These are phyloP conservation scores for Boletus tylopilopsis DNA, from an alignment of 768 basidiomycete species.

Conservation along the genomic window DNA sequence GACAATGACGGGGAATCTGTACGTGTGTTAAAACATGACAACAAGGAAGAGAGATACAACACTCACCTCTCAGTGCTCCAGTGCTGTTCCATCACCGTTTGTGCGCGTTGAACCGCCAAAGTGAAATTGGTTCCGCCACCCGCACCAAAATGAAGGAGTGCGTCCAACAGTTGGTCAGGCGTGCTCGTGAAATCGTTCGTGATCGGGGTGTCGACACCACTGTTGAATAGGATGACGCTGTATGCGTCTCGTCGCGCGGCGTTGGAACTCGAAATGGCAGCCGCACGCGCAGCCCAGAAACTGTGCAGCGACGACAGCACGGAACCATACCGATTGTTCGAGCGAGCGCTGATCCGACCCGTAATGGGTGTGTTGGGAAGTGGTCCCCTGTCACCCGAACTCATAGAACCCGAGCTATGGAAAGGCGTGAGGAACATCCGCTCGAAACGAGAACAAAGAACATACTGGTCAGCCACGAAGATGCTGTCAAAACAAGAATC, in stretches of 20 bases:
- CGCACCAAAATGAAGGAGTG: slow-evolving; percentile 31
- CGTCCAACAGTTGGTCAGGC: slow-evolving; percentile 41
- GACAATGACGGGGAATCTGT: slow-evolving; percentile 29
- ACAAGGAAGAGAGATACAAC: neutral
- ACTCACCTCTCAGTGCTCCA: slow-evolving; percentile 51
- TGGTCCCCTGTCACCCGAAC: slow-evolving; percentile 36
- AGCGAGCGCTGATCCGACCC: slow-evolving; percentile 31
- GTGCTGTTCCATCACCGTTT: slow-evolving; percentile 37
- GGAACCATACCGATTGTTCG: slow-evolving; percentile 55
- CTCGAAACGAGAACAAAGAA: neutral
- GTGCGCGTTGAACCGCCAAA: slow-evolving; percentile 36
- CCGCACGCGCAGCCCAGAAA: slow-evolving; percentile 54
- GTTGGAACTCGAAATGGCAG: slow-evolving; percentile 29
- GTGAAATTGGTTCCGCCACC: slow-evolving; percentile 44
- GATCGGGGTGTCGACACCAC: slow-evolving; percentile 20
- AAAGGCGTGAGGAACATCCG: neutral
- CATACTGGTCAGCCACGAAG: slow-evolving; percentile 50
- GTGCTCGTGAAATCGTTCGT: slow-evolving; percentile 45
- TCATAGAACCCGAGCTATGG: slow-evolving; percentile 52
- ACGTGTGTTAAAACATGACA: neutral
- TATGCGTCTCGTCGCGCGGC: slow-evolving; percentile 49
- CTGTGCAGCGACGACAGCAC: slow-evolving; percentile 52
- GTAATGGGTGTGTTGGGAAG: slow-evolving; percentile 41
- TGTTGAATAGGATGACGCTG: slow-evolving; percentile 48
- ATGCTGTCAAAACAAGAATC: slow-evolving; percentile 32